These are phyloP conservation scores for Mytilinidion resinicola DNA, from an alignment of 495 filamentous ascomycete genomes.

Conservation along the genomic window DNA sequence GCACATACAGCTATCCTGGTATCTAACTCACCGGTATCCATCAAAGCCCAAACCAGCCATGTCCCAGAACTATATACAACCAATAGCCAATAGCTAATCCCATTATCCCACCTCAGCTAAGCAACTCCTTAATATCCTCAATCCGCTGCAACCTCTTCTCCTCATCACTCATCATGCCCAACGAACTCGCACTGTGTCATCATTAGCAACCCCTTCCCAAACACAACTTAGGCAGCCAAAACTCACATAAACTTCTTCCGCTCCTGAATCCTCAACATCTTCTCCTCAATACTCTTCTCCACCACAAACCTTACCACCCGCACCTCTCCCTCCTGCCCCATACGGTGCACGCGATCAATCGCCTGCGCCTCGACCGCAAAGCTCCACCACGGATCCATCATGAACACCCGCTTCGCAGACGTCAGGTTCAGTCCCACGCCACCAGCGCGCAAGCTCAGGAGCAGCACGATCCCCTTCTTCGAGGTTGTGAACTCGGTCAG, in stretches of 20 bases:
- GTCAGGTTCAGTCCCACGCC: constrained; percentile 94
- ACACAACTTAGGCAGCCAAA: constrained; percentile 3
- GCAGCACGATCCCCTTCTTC: constrained; percentile 50
- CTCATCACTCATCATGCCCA: constrained; percentile 91
- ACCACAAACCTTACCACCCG: constrained; percentile 81
- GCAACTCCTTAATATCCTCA: constrained; percentile 88
- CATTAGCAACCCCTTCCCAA: constrained; percentile 6
- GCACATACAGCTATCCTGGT: no score
- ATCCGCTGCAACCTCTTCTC: constrained; percentile 85
- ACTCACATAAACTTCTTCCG: constrained; percentile 89
- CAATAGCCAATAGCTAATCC: no score
- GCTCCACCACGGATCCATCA: constrained; percentile 99
- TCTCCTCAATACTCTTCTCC: constrained; percentile 83
- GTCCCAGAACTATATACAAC: no score
- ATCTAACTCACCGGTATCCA: no score
- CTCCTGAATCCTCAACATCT: constrained; percentile 91
- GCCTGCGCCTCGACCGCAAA: constrained; percentile 95
- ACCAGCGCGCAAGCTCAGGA: constrained; percentile 82
- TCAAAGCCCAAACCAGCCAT: no score
- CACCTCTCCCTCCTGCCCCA: constrained; percentile 89
- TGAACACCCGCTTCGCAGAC: constrained; percentile 77
- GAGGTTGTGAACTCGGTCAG: constrained; percentile 60
- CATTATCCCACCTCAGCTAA: constrained; percentile 48
- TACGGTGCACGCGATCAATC: constrained; percentile 96
- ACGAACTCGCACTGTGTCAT: constrained; percentile 64